phyloP scores from a whole-genome alignment of 225 moss, liverwort and hornwort species.

The Rhytidiadelphus loreus region DNA sequence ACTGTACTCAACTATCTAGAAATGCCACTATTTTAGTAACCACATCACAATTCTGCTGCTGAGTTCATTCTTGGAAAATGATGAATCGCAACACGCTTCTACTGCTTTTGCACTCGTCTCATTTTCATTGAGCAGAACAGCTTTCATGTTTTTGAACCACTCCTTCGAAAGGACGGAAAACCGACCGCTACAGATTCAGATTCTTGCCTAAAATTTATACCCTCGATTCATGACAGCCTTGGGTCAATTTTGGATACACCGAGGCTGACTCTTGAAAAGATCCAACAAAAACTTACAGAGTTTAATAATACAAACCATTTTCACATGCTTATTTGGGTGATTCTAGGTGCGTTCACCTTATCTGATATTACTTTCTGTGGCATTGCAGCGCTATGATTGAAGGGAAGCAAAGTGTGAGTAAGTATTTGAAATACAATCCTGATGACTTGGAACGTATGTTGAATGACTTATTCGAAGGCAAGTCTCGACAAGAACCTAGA shows the following conservation, averaged over 20 bases:
- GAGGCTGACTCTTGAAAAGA: too few species aligned
- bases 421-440: constrained; percentile 71
- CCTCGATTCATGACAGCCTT: background rate
- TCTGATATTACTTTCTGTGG: background rate
- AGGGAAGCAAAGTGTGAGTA: constrained; percentile 66
- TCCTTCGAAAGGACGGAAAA: background rate
- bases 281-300: background rate
- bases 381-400: constrained; percentile 61
- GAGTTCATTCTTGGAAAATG: background rate
- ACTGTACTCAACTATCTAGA: background rate
- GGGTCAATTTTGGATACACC: background rate
- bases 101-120: background rate
- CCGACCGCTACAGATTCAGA: background rate
- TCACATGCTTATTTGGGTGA: background rate
- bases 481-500: constrained; percentile 54
- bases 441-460: constrained; percentile 82
- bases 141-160: background rate
- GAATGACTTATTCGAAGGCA: constrained; percentile 86
- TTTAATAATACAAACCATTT: background rate
- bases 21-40: background rate
- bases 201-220: background rate
- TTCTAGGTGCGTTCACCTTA: background rate
- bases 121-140: background rate
- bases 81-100: background rate
- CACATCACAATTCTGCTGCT: background rate